These are phyloP conservation scores for Neospermospora avenae DNA, from an alignment of 2,329 filamentous ascomycete genomes.

Conservation along the genomic window DNA sequence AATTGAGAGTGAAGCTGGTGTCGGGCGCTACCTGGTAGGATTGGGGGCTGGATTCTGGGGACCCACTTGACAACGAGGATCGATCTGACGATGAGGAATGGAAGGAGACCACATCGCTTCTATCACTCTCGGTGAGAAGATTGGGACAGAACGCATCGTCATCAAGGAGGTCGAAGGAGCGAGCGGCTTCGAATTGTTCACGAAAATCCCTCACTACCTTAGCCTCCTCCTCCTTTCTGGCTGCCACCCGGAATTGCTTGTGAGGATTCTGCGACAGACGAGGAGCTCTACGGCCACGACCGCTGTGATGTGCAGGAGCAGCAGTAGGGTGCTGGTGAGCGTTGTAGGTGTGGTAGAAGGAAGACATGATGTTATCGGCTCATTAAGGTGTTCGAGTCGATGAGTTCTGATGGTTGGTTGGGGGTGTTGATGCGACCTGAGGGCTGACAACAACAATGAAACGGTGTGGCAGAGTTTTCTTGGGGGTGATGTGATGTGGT, in stretches of 20 bases:
- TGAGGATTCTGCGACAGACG: constrained; percentile 80
- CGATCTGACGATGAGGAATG: constrained; percentile 87
- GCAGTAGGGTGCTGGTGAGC: constrained; percentile 57
- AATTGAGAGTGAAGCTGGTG: constrained; percentile 72
- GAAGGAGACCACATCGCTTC: constrained; percentile 80
- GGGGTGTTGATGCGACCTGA: background rate
- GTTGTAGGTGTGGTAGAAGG: constrained; percentile 63
- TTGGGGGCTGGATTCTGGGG: constrained; percentile 86
- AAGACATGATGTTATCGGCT: constrained; percentile 53
- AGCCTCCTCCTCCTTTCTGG: constrained; percentile 79
- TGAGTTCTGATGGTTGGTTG: constrained; percentile 9
- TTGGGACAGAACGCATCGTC: constrained; percentile 94
- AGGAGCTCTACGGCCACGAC: constrained; percentile 80
- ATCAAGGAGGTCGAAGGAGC: constrained; percentile 93
- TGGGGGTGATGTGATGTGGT: background rate
- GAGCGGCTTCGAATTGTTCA: constrained; percentile 82
- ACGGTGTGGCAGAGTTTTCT: constrained; percentile 4
- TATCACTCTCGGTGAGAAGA: constrained; percentile 77
- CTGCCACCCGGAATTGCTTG: constrained; percentile 81
- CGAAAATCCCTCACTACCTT: constrained; percentile 75
- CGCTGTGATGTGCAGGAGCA: constrained; percentile 63
- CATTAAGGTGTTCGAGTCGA: constrained; percentile 24
- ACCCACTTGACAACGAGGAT: constrained; percentile 91
- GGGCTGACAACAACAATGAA: constrained; percentile 10
- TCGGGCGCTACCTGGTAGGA: constrained; percentile 73